Evolutionary conservation across 2,329 filamentous ascomycete species (phyloP), one percentile per base, ranked within the genome.

Genomic region (Cladosporium oxysporum): DNA sequence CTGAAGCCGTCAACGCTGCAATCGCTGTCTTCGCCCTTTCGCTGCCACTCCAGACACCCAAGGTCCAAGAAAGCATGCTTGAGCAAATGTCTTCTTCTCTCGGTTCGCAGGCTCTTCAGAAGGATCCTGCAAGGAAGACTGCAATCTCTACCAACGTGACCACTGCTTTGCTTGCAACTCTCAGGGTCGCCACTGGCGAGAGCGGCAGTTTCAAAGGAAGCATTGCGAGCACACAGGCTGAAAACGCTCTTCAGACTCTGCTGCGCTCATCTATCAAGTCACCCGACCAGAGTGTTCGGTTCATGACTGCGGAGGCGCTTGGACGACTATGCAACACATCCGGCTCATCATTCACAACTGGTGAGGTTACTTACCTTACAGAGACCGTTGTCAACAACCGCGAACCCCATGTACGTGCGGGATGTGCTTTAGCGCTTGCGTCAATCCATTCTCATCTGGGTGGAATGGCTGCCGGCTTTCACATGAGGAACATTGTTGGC

Each of bases 401-500:
- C 64, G 95, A 99, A 76, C 95, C 95, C 0, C 94, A 91, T 76
- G 93, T 93, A 44, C 88, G 95, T 76, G 93, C 96, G 53, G 95
- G 95, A 12, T 99, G 94, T 78, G 95, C 96, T 18, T 92, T 96
- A 82, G 93, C 95, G 14, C 82, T 99, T 33, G 95, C 95, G 10
- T 91, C 90, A 65, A 98, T 99, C 61, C 93, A 99, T 79, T 91
- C 92, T 21, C 93, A 97, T 76, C 91, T 99, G 37, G 96, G 95
- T 66, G 94, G 95, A 65, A 98, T 99, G 93, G 95, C 95, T 62
- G 95, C 95, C 64, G 93, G 93, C 3, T 93, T 95, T 72, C 95
- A 99, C 76, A 84, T 99, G 60, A 98, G 98, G 81, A 97, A 93
- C 1, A 97, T 99, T 59, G 86, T 97, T n/a, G 91, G 94, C 21